Evolutionary conservation across 495 filamentous ascomycete genomes (phyloP).

Genomic region (Xylaria cubensis): DNA sequence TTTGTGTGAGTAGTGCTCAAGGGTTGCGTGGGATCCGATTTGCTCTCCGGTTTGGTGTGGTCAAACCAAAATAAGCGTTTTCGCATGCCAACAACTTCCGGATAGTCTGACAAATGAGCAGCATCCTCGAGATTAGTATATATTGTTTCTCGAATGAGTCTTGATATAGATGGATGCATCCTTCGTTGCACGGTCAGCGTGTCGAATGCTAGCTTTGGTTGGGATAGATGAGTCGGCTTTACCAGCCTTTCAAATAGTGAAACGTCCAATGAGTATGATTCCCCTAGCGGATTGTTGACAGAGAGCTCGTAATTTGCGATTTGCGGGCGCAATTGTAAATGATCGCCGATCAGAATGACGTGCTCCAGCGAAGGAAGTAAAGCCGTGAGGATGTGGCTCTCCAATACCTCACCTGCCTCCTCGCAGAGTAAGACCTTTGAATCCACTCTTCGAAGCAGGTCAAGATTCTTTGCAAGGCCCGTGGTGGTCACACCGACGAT

Average conservation of each 20-base stretch:
- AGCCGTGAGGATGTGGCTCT: slow-evolving; percentile 70
- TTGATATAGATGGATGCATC: slow-evolving; percentile 76
- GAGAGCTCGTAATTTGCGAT: slow-evolving; percentile 68
- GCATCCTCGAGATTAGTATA: slow-evolving; percentile 67
- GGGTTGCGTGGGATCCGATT: slow-evolving; percentile 41
- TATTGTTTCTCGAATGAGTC: slow-evolving; percentile 60
- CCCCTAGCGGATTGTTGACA: slow-evolving; percentile 58
- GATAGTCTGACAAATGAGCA: slow-evolving; percentile 55
- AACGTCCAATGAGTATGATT: slow-evolving; percentile 66
- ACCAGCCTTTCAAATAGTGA: slow-evolving; percentile 75
- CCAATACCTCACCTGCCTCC: slow-evolving; percentile 78
- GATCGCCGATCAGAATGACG: slow-evolving; percentile 77
- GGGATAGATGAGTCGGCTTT: slow-evolving; percentile 41
- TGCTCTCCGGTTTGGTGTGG: slow-evolving; percentile 60
- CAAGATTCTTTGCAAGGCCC: slow-evolving; percentile 69
- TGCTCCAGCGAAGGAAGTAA: slow-evolving; percentile 74
- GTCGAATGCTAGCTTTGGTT: slow-evolving; percentile 58
- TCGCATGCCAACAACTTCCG: slow-evolving; percentile 65
- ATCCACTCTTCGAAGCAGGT: slow-evolving; percentile 62
- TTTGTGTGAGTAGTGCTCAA: slow-evolving; percentile 64
- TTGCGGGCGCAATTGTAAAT: slow-evolving; percentile 73
- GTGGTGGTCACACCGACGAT: slow-evolving; percentile 80
- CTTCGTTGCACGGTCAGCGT: slow-evolving; percentile 70
- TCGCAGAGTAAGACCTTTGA: slow-evolving; percentile 75
- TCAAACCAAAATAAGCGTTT: slow-evolving; percentile 73